Percentiles rank a stretch among this genome's conserved stretches.
Evolutionary conservation across 1,284 basidiomycete genomes (phyloP).

Genomic region (Naganishia sp.): DNA sequence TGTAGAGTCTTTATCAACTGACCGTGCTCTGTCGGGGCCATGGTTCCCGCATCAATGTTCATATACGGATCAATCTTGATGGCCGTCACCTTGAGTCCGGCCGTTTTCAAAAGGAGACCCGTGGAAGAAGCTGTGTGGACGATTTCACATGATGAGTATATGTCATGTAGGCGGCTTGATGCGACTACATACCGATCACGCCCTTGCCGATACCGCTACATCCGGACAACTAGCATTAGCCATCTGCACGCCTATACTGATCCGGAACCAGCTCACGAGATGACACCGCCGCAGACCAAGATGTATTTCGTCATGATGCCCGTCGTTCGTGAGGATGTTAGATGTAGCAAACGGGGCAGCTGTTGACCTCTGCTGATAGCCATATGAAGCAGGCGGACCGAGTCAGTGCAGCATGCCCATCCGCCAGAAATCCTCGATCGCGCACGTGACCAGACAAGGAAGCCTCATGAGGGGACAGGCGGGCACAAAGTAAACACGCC

Average conservation of each 20-base stretch:
- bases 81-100: conserved; percentile 92
- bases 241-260: not conserved
- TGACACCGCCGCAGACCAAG: conserved; percentile 84
- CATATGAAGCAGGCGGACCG: not conserved
- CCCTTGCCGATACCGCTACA: conserved; percentile 87
- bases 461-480: not conserved
- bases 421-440: conserved; percentile 9
- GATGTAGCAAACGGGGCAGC: not conserved
- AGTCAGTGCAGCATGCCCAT: not conserved
- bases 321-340: not conserved
- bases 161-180: not conserved
- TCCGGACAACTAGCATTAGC: not conserved
- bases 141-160: conserved; percentile 10
- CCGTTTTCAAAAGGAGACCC: conserved; percentile 90
- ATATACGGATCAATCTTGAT: conserved; percentile 99
- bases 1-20: conserved; percentile 43
- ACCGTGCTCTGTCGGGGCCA: conserved; percentile 98
- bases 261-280: conserved; percentile 54
- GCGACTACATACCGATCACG: conserved; percentile 72
- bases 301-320: conserved; percentile 71
- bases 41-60: conserved; percentile 99
- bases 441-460: conserved; percentile 7
- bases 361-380: not conserved
- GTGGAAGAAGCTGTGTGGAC: conserved; percentile 83
- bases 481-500: conserved; percentile 13